phyloP scores from a whole-genome alignment of 495 filamentous ascomycete genomes.

The Extremus antarcticus region DNA sequence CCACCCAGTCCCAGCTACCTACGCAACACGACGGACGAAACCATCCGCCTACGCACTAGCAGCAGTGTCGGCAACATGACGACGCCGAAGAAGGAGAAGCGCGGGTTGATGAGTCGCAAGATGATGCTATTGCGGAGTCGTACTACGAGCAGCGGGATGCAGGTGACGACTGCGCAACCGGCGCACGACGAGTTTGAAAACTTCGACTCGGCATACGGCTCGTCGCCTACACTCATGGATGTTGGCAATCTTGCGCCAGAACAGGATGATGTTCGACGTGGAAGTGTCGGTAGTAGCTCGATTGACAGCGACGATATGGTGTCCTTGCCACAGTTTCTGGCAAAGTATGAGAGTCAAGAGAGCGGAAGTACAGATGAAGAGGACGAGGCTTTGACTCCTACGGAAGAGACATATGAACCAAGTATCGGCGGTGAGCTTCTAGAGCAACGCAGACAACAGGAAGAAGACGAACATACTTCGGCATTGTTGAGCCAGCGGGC shows the following conservation, averaged over 20 bases:
- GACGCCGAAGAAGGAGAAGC: slow-evolving; percentile 17
- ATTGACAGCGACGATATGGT: slow-evolving; percentile 17
- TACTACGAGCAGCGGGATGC: slow-evolving; percentile 8
- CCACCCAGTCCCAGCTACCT: slow-evolving; percentile 18
- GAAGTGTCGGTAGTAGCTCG: slow-evolving; percentile 7
- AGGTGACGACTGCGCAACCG: background rate
- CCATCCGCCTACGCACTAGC: background rate
- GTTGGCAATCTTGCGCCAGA: slow-evolving; percentile 17
- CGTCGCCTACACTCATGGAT: slow-evolving; percentile 15
- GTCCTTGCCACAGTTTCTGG: slow-evolving; percentile 11
- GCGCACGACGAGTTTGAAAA: background rate
- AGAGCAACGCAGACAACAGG: slow-evolving; percentile 27
- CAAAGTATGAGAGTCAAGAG: slow-evolving; percentile 10
- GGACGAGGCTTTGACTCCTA: background rate
- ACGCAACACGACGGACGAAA: background rate
- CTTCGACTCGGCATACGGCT: slow-evolving; percentile 2
- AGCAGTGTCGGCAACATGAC: background rate
- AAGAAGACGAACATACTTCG: slow-evolving; percentile 43
- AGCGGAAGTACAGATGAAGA: slow-evolving; percentile 6
- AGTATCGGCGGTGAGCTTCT: slow-evolving; percentile 19
- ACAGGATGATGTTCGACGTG: background rate
- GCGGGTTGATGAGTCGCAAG: slow-evolving; percentile 19
- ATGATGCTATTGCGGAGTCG: slow-evolving; percentile 22
- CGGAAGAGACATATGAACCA: slow-evolving; percentile 4
- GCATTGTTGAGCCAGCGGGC: slow-evolving; percentile 65